These are phyloP conservation scores for Irpex sp. DNA, from an alignment of 1,284 basidiomycete species.

Conservation along the genomic window DNA sequence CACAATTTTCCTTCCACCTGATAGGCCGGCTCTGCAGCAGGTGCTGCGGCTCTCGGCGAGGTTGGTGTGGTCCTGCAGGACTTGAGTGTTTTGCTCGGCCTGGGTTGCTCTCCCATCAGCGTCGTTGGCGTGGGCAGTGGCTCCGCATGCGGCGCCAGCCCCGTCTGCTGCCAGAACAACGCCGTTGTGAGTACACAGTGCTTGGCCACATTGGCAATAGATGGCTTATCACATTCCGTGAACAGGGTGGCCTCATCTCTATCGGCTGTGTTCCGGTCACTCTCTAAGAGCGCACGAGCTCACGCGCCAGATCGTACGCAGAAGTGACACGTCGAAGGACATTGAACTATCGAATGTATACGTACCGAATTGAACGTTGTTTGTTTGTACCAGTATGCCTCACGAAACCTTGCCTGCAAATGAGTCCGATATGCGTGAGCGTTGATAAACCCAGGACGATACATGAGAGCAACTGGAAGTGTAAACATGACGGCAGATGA, in stretches of 20 bases:
- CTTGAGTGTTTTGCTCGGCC: slow-evolving; percentile 21
- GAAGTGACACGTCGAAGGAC: not conserved
- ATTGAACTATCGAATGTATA: not conserved
- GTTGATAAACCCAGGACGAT: not conserved
- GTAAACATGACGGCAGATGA: not conserved
- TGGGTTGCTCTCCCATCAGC: slow-evolving; percentile 26
- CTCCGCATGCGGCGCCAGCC: slow-evolving; percentile 15
- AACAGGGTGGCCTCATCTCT: slow-evolving; percentile 10
- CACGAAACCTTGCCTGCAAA: not conserved
- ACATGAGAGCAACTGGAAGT: not conserved
- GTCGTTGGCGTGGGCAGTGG: slow-evolving; percentile 22
- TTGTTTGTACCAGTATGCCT: not conserved
- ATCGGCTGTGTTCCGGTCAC: slow-evolving; percentile 14
- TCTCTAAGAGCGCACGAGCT: slow-evolving; percentile 1
- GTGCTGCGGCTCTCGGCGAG: too few species aligned
- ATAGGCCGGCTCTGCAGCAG: slow-evolving; percentile 9
- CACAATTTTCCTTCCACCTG: not conserved
- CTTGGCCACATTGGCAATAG: not conserved
- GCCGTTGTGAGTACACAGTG: slow-evolving; percentile 9
- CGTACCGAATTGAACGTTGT: not conserved
- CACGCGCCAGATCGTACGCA: not conserved
- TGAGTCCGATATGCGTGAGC: not conserved
- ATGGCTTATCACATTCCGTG: not conserved
- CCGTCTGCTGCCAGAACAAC: slow-evolving; percentile 26
- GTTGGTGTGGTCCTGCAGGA: slow-evolving; percentile 22